Evolutionary conservation across 352 stramenopile species (phyloP).

Genomic region (Phytophthora idaei): DNA sequence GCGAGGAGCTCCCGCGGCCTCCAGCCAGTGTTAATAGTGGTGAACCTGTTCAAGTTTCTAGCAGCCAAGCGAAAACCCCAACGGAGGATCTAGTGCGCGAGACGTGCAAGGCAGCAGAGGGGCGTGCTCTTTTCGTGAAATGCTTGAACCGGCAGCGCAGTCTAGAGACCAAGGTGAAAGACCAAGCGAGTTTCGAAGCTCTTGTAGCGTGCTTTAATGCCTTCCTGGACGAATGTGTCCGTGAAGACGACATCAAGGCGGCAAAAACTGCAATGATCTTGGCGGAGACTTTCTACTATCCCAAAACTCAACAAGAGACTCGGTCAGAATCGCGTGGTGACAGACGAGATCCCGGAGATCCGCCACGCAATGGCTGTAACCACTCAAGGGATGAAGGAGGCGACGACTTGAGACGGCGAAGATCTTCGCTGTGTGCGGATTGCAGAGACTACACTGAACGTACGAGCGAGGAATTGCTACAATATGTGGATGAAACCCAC

Average conservation of each 20-base stretch:
- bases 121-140: constrained; percentile 78
- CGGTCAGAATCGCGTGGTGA: constrained; percentile 1
- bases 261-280: constrained; percentile 90
- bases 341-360: background rate
- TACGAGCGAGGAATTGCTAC: constrained; percentile 42
- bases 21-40: constrained; percentile 6
- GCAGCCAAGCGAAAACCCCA: constrained; percentile 16
- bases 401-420: constrained; percentile 15
- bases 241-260: constrained; percentile 81
- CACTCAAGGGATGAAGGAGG: constrained; percentile 10
- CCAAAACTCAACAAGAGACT: constrained; percentile 21
- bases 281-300: constrained; percentile 80
- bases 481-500: constrained; percentile 38
- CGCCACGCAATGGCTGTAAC: constrained; percentile 15
- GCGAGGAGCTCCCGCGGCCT: constrained; percentile 11
- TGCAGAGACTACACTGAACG: constrained; percentile 36
- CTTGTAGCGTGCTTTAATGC: constrained; percentile 72
- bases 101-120: constrained; percentile 44
- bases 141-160: constrained; percentile 85
- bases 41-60: constrained; percentile 1
- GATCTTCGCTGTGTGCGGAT: constrained; percentile 27
- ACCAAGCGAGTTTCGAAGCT: constrained; percentile 59
- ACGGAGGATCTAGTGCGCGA: constrained; percentile 29
- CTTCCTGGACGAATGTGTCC: constrained; percentile 79
- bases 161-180: constrained; percentile 75